Evolutionary conservation across 306 rosid species (phyloP).

Genomic region (Bauhinia variegata): DNA sequence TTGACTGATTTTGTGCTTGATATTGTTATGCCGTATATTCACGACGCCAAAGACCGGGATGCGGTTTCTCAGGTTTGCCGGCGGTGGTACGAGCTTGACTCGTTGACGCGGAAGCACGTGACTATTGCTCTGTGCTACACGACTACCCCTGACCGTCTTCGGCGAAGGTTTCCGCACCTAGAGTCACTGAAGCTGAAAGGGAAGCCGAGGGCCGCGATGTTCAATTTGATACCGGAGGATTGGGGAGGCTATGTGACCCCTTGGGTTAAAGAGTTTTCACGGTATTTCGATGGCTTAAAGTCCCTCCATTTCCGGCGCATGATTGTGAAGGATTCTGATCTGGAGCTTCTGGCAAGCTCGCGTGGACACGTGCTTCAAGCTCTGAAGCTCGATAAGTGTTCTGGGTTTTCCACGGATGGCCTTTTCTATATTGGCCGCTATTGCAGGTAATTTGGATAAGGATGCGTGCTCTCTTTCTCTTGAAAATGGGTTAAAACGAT

Average conservation of each 20-base stretch:
- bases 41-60: slow-evolving; percentile 77
- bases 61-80: slow-evolving; percentile 83
- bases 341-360: slow-evolving; percentile 60
- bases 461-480: not conserved
- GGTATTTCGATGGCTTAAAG: slow-evolving; percentile 64
- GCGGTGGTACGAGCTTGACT: slow-evolving; percentile 89
- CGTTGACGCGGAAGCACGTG: slow-evolving; percentile 86
- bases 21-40: slow-evolving; percentile 79
- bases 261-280: slow-evolving; percentile 74
- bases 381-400: slow-evolving; percentile 89
- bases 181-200: slow-evolving; percentile 86
- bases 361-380: slow-evolving; percentile 69
- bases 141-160: slow-evolving; percentile 71
- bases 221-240: slow-evolving; percentile 90
- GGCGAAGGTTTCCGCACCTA: slow-evolving; percentile 66
- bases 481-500: not conserved
- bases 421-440: slow-evolving; percentile 60
- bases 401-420: slow-evolving; percentile 91
- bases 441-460: slow-evolving; percentile 63
- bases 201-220: slow-evolving; percentile 96
- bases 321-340: slow-evolving; percentile 90
- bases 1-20: slow-evolving; percentile 67
- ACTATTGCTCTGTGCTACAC: slow-evolving; percentile 96
- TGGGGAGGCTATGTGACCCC: slow-evolving; percentile 96
- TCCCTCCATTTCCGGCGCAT: slow-evolving; percentile 85